Evolutionary conservation across 352 stramenopile species (phyloP).

Genomic region (Saprolegnia parasitica): DNA sequence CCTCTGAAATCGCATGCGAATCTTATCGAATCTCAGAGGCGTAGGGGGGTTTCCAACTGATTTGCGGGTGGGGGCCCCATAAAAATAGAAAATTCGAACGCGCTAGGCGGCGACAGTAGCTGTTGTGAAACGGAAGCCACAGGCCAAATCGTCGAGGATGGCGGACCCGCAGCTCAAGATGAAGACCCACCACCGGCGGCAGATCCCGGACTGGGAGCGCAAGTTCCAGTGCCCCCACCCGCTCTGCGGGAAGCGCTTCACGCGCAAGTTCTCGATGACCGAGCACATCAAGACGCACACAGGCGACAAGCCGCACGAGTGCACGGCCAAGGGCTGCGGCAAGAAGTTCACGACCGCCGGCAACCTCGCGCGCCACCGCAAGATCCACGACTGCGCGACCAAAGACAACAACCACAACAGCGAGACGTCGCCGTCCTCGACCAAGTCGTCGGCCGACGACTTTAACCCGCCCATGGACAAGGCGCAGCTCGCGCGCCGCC

Average conservation of each 20-base stretch:
- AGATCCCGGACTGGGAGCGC: constrained; percentile 29
- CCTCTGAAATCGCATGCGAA: not conserved
- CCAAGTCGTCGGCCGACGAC: constrained; percentile 11
- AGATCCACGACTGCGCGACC: constrained; percentile 38
- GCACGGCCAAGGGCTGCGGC: constrained; percentile 44
- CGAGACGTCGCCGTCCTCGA: constrained; percentile 13
- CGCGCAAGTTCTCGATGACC: constrained; percentile 47
- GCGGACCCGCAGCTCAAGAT: not conserved
- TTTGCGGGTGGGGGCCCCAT: not conserved
- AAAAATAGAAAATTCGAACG: constrained; percentile 11
- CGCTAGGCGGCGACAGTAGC: constrained; percentile 4
- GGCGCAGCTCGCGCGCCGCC: not conserved
- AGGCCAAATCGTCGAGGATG: too few species aligned
- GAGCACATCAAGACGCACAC: constrained; percentile 79
- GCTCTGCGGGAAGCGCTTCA: constrained; percentile 29
- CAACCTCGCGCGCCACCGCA: constrained; percentile 64
- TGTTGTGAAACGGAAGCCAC: constrained; percentile 23
- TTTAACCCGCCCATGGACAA: constrained; percentile 2
- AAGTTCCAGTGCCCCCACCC: constrained; percentile 32
- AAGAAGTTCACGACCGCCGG: constrained; percentile 70
- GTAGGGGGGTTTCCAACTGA: constrained; percentile 25
- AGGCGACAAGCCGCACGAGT: constrained; percentile 62
- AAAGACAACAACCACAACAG: not conserved
- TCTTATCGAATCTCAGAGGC: constrained; percentile 1
- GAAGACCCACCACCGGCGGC: constrained; percentile 7